These are phyloP conservation scores for Yarrowia hollandica DNA, from an alignment of 805 yeast genomes.

Conservation along the genomic window DNA sequence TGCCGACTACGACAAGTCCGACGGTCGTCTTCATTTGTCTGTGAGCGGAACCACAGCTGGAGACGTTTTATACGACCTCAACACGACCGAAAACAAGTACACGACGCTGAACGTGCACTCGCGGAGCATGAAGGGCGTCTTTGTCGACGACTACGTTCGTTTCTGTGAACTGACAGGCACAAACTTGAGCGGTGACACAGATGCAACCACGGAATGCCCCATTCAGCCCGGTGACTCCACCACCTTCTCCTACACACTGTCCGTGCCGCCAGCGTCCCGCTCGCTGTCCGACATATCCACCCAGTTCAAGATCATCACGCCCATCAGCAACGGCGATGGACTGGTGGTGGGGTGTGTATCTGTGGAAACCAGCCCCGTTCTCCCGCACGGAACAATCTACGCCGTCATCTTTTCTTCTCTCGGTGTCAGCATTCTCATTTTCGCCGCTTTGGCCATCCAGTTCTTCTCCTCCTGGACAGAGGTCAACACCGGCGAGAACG, in stretches of 20 bases:
- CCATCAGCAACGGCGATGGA: conserved; percentile 37
- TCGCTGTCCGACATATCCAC: conserved; percentile 29
- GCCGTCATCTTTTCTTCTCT: conserved; percentile 47
- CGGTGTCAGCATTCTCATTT: conserved; percentile 43
- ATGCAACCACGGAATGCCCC: too few relatives aligned
- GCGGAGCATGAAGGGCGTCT: background rate
- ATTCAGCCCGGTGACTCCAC: conserved; percentile 33
- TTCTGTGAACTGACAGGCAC: conserved; percentile 36
- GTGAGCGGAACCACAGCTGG: conserved; percentile 32
- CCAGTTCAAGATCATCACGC: conserved; percentile 31
- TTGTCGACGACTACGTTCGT: conserved; percentile 34
- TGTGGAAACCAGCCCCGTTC: conserved; percentile 52
- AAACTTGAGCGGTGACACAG: too few relatives aligned
- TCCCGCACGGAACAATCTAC: conserved; percentile 44
- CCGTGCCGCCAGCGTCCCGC: conserved; percentile 33
- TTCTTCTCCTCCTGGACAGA: background rate
- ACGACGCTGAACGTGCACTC: conserved; percentile 36
- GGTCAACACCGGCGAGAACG: background rate
- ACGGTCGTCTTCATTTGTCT: conserved; percentile 12
- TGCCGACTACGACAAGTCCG: background rate
- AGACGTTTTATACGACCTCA: conserved; percentile 32
- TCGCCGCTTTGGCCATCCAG: conserved; percentile 1
- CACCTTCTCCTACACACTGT: conserved; percentile 32
- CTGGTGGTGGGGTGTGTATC: conserved; percentile 49
- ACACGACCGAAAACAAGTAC: conserved; percentile 34